Evolutionary conservation across 495 filamentous ascomycete genomes (phyloP).

Genomic region (Letharia lupina): DNA sequence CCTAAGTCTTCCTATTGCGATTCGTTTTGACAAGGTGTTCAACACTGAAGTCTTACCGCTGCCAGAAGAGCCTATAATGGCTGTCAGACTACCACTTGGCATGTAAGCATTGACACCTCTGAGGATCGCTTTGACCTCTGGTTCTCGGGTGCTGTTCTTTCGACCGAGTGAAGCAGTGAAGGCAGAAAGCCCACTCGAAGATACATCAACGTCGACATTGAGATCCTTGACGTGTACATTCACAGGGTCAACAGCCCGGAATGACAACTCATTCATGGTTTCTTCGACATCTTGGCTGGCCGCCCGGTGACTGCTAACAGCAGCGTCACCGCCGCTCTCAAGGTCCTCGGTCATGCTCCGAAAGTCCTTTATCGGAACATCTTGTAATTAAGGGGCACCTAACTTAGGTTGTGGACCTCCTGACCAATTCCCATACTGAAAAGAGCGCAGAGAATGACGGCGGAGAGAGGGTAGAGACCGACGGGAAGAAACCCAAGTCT

Average conservation of each 20-base stretch:
- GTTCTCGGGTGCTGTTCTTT: conserved; percentile 4
- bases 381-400: neutral
- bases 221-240: conserved; percentile 48
- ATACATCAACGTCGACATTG: conserved; percentile 45
- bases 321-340: conserved; percentile 5
- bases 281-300: conserved; percentile 1
- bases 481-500: neutral
- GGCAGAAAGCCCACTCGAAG: conserved; percentile 26
- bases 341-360: conserved; percentile 8
- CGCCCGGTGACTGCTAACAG: neutral
- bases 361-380: neutral
- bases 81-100: conserved; percentile 54
- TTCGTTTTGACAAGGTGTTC: conserved; percentile 59
- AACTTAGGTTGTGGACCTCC: neutral
- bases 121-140: conserved; percentile 38
- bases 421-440: neutral
- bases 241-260: conserved; percentile 53
- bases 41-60: conserved; percentile 66
- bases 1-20: conserved; percentile 45
- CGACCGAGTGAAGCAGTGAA: conserved; percentile 2
- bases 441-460: neutral
- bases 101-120: conserved; percentile 47
- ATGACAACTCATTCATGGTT: conserved; percentile 40
- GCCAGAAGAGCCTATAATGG: conserved; percentile 65
- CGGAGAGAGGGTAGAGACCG: neutral